A percentile compares a stretch with the other conserved stretches of the same genome.
Evolutionary conservation across 2,329 filamentous ascomycete species (phyloP).

Genomic region (Verticillium albo-atrum): DNA sequence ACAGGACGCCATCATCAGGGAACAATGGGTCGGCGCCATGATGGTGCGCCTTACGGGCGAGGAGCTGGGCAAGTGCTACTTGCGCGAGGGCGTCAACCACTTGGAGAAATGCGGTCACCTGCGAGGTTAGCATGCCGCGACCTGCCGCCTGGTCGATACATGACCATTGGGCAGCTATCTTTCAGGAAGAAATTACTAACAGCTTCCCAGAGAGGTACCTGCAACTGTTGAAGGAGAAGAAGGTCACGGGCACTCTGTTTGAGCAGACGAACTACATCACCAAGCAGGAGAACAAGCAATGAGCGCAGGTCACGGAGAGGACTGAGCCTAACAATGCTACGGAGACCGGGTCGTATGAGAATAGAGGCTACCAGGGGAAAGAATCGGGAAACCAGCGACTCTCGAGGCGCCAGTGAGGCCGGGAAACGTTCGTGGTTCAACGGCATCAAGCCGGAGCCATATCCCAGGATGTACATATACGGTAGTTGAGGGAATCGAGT

Average conservation of each 20-base stretch:
- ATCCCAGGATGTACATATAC: not conserved
- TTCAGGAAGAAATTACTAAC: not conserved
- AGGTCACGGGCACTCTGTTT: conserved; percentile 75
- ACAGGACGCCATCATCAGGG: conserved; percentile 75
- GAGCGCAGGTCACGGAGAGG: not conserved
- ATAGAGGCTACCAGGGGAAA: not conserved
- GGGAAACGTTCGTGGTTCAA: not conserved
- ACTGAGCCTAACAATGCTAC: not conserved
- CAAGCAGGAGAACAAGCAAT: conserved; percentile 38
- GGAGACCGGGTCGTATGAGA: not conserved
- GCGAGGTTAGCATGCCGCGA: conserved; percentile 60
- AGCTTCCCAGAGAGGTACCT: conserved; percentile 65
- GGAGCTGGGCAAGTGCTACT: conserved; percentile 83
- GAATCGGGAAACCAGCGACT: not conserved
- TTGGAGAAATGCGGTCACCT: conserved; percentile 80
- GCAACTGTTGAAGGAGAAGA: conserved; percentile 69
- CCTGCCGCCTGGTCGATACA: not conserved
- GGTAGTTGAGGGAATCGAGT: not conserved
- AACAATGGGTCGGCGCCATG: conserved; percentile 89
- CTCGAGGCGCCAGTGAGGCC: not conserved
- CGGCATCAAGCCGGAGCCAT: not conserved
- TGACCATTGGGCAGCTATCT: too few species aligned
- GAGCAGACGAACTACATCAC: conserved; percentile 72
- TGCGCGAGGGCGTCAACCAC: conserved; percentile 79
- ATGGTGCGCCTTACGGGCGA: conserved; percentile 79